Conservation (phyloP, 805 yeast species). For the Jamesozyma hellenica region DNA sequence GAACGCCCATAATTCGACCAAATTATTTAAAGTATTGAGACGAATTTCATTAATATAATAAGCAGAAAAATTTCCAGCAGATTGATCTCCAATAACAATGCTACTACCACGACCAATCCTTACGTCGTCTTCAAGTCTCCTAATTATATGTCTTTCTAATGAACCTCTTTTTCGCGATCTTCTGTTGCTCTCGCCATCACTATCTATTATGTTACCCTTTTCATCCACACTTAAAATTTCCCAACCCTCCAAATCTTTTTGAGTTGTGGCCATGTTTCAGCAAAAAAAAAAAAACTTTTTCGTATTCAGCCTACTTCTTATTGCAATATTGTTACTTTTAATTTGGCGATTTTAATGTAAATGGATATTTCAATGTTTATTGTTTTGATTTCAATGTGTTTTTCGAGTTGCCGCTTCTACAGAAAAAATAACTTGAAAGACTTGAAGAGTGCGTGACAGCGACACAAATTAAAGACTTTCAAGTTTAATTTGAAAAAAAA, state of each 20-base stretch:
- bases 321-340: too few relatives aligned
- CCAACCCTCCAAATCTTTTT: constrained; percentile 18
- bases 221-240: constrained; percentile 14
- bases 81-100: constrained; percentile 31
- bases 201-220: constrained; percentile 10
- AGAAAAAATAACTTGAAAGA: too few relatives aligned
- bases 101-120: constrained; percentile 43
- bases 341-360: too few relatives aligned
- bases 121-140: constrained; percentile 33
- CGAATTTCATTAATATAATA: constrained; percentile 40
- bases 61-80: constrained; percentile 27
- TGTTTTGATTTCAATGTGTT: too few relatives aligned
- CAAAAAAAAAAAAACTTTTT: too few relatives aligned
- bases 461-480: too few relatives aligned
- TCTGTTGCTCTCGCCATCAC: constrained; percentile 5
- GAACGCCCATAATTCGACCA: constrained; percentile 38
- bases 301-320: too few relatives aligned
- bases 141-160: constrained; percentile 6
- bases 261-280: constrained; percentile 14
- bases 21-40: constrained; percentile 36
- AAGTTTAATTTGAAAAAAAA: too few relatives aligned
- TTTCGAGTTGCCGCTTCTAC: too few relatives aligned
- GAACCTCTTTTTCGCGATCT: constrained; percentile 11
- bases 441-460: too few relatives aligned
- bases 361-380: too few relatives aligned